Evolutionary conservation across 352 stramenopile species (phyloP).

Genomic region (Elongisporangium undulatum): DNA sequence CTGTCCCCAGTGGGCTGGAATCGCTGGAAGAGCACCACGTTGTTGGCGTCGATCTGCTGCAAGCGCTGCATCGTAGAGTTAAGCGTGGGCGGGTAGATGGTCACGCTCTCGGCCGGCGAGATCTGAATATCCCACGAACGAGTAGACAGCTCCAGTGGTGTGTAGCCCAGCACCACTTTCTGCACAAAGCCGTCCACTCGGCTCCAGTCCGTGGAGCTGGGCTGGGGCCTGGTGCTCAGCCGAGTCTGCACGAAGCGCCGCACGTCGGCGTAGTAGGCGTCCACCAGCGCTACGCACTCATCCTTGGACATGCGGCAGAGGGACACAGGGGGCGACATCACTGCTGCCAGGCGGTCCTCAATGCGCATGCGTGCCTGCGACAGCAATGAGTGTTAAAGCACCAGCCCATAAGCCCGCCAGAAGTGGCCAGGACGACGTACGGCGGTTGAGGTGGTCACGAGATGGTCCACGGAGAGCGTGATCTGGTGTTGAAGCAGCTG

Average conservation of each 20-base stretch:
- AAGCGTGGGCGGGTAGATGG: conserved; percentile 34
- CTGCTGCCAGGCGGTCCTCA: too few species aligned
- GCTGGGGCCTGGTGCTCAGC: conserved; percentile 30
- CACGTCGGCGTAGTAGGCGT: conserved; percentile 34
- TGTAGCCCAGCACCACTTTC: conserved; percentile 23
- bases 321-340: background rate
- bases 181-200: conserved; percentile 30
- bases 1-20: conserved; percentile 17
- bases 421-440: conserved; percentile 3
- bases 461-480: conserved; percentile 22
- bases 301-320: conserved; percentile 21
- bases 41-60: conserved; percentile 31
- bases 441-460: too few species aligned
- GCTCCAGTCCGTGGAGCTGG: conserved; percentile 37
- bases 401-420: conserved; percentile 2
- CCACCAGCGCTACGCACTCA: conserved; percentile 37
- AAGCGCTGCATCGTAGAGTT: conserved; percentile 20
- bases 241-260: conserved; percentile 36
- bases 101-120: conserved; percentile 15
- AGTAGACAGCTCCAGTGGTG: conserved; percentile 18
- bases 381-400: conserved; percentile 5
- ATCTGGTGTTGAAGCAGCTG: conserved; percentile 35
- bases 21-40: conserved; percentile 26
- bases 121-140: conserved; percentile 34
- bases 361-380: background rate